Evolutionary conservation across 2,329 filamentous ascomycete species (phyloP), one percentile per base, ranked within the genome.

Genomic region (Pseudogymnoascus sp.): DNA sequence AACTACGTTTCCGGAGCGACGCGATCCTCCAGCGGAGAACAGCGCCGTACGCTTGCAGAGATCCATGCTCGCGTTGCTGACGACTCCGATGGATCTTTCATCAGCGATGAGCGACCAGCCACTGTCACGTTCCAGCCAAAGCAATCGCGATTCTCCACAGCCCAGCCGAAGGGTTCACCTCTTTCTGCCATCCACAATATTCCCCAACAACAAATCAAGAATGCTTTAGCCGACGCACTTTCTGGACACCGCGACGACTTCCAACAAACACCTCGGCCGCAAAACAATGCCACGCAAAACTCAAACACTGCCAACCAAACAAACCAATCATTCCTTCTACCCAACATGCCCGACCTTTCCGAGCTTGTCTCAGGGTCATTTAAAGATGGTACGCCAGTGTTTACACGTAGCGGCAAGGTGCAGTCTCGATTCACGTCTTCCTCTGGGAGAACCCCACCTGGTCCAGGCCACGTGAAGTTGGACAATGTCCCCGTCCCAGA

Each of bases 331-430:
- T 87, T 87, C 70, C 78, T 84, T 61, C 77, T 88, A 3, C 85
- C 85, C 1, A 83, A 86, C 67, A 75, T 86, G 51, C 81, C 83
- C 6, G 85, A 87, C 68, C 78, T 86, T 64, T 85, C 83, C 5
- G 84, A 87, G 69, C 77, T 87, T 31, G 80, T 87, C 10, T 85
- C 83, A 21, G 83, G 83, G 62, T 77, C 81, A 6, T 37, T 67
- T 39, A 63, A 63, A 21, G 67, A 67, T 31, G 64, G 61, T 2
- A 61, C 67, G n/a, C 69, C 69, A 0, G 78, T 84, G 11, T 82
- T 85, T 71, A 77, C 79, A 8, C 80, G 82, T 19, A 79, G 75
- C 37, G 73, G 77, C n/a, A 79, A 77, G 54, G 71, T 80, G 23
- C 78, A 82, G 45, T 83, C 83, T 11, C 81, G 83, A 37, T 85